Evolutionary conservation across 495 filamentous ascomycete species (phyloP).

Genomic region (Pyrenopolyporus hunteri): DNA sequence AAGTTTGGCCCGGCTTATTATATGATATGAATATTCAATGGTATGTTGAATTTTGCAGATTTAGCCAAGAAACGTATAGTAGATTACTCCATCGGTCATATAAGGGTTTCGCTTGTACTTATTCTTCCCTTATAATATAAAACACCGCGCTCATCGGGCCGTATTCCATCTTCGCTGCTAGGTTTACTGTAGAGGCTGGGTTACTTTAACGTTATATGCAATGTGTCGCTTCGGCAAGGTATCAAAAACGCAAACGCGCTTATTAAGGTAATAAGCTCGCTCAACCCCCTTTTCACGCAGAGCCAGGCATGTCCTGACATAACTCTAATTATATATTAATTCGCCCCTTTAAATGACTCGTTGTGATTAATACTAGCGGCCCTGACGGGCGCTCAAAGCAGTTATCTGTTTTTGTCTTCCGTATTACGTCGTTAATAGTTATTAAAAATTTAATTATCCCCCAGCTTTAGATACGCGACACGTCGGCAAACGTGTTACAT

Average conservation of each 20-base stretch:
- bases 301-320: slow-evolving; percentile 3
- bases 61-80: slow-evolving; percentile 13
- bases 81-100: neutral
- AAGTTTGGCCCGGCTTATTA: neutral
- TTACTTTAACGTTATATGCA: neutral
- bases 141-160: slow-evolving; percentile 28
- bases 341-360: neutral
- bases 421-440: too few relatives aligned
- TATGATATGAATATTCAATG: slow-evolving; percentile 14
- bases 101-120: slow-evolving; percentile 1
- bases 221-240: neutral
- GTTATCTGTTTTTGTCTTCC: neutral
- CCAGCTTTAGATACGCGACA: neutral
- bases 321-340: neutral
- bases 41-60: slow-evolving; percentile 13
- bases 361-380: neutral
- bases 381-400: slow-evolving; percentile 6
- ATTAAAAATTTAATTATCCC: neutral
- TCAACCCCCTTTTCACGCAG: neutral
- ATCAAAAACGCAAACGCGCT: slow-evolving; percentile 16
- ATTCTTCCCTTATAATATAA: slow-evolving; percentile 12
- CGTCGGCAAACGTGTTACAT: slow-evolving; percentile 1
- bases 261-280: neutral
- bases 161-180: slow-evolving; percentile 10
- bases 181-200: neutral